phyloP scores from a whole-genome alignment of 2,329 filamentous ascomycete species.

The Saccharata proteae region DNA sequence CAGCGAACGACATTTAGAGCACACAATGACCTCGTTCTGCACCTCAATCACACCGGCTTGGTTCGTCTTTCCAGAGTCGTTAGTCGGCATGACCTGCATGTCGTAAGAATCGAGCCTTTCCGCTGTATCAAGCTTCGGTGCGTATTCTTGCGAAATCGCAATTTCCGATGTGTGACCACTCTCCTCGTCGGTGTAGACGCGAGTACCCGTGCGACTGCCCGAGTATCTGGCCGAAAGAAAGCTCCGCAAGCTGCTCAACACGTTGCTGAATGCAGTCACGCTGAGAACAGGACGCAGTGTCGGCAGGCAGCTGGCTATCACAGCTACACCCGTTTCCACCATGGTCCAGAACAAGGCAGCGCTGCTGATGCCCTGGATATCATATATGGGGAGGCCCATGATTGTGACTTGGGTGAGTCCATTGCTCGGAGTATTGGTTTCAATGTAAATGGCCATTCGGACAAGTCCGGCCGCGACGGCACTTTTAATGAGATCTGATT shows the following conservation, averaged over 20 bases:
- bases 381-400: slow-evolving; percentile 3
- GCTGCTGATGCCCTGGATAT: slow-evolving; percentile 1
- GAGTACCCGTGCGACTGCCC: no score
- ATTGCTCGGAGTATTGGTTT: not conserved
- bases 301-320: slow-evolving; percentile 2
- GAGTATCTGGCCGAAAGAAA: not conserved
- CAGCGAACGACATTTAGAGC: no score
- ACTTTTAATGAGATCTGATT: no score
- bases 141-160: no score
- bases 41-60: no score
- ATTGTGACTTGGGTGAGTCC: not conserved
- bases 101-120: no score
- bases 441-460: slow-evolving; percentile 1
- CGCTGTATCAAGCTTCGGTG: no score
- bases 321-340: slow-evolving; percentile 2
- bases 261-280: not conserved
- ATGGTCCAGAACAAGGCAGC: slow-evolving; percentile 3
- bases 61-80: no score
- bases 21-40: no score
- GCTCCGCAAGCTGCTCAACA: not conserved
- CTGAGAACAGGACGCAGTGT: not conserved
- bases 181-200: no score
- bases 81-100: no score
- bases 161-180: no score
- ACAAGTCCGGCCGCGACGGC: slow-evolving; percentile 1